Evolutionary conservation across 2,329 filamentous ascomycete genomes (phyloP), one percentile per base, ranked within the genome.

Genomic region (Alternaria angustiovoidea): DNA sequence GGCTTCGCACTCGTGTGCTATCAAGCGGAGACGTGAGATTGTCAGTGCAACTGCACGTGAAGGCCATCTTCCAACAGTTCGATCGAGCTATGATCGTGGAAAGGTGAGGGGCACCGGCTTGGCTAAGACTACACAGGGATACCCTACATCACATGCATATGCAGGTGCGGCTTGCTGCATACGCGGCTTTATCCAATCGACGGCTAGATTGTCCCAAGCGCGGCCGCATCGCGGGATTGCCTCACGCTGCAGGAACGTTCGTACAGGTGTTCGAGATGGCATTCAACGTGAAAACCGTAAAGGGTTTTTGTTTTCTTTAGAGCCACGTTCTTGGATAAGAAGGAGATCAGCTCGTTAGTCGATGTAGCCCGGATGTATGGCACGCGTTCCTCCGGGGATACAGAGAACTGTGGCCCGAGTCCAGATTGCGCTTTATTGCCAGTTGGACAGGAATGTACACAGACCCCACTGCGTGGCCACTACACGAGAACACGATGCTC

Each of bases 241-340:
- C 72, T 73, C 67, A 70, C 64, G 71, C 75, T 78, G 75, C 75
- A 78, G 75, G 75, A 77, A 78, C 75, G 60, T 64, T 67, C 59
- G 70, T 63, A 63, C 63, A 67, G 55, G 56, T 53, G 54, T 53
- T 52, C 47, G 41, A 42, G 32, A 44, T 39, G 42, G 53, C 53
- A 57, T 55, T 52, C 49, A 38, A 57, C 51, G 52, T 51, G 56
- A 53, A 57, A 8, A 14, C 24, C 32, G 20, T 41, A 54, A 24
- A 39, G 42, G 42, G 22, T 38, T 39, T n/a, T 51, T 56, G 5
- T 32, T 44, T 38, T 49, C 32, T 26, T 20, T 7, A n/a, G 46
- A n/a, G 20, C 46, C 7, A 24, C 24, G 1, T 36, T 38, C 30
- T 24, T 7, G 34, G 4, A 24, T 0, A 26, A 49, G 12, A 22